Evolutionary conservation across 169 alveolate genomes (phyloP), one percentile per base, ranked within the genome.

Genomic region (Sarcocystis neurona): DNA sequence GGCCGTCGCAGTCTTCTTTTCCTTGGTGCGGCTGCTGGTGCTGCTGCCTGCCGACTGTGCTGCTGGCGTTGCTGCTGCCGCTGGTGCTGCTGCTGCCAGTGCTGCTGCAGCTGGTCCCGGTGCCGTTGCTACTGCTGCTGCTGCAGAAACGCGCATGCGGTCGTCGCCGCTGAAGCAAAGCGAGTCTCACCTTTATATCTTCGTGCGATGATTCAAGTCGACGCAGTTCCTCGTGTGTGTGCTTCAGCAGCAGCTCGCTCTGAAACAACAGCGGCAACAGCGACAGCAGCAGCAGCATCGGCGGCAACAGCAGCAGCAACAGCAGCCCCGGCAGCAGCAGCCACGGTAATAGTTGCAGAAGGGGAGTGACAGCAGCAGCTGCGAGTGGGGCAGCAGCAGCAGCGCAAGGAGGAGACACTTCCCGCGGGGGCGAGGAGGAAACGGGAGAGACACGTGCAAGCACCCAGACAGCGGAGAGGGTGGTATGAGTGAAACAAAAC

Each of bases 201-300:
- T n/a, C n/a, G n/a, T n/a, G n/a, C n/a, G n/a, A n/a, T n/a, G n/a
- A n/a, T n/a, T n/a, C n/a, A n/a, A n/a, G n/a, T n/a, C n/a, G n/a
- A n/a, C n/a, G n/a, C n/a, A n/a, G n/a, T n/a, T n/a, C n/a, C n/a
- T n/a, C n/a, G n/a, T n/a, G n/a, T n/a, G n/a, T n/a, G n/a, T n/a
- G n/a, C 34, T 23, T 10, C 53, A 34, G 30, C 60, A 58, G 23
- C 60, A 27, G 78, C 18, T 0, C 46, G 37, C 53, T 43, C 74
- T 63, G 34, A 32, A 53, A 34, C 10, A 37, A n/a, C 27, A 53
- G 63, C 63, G 63, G 85, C 68, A 44, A 43, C 23, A 47, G n/a
- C 34, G 23, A 43, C 8, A 43, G 39, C 88, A 58, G 50, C 79
- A 80, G 88, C 66, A 44, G 79, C 78, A 80, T 8, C n/a, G 53